phyloP scores from a whole-genome alignment of 768 basidiomycete genomes.

The Cystofilobasidium capitatum region DNA sequence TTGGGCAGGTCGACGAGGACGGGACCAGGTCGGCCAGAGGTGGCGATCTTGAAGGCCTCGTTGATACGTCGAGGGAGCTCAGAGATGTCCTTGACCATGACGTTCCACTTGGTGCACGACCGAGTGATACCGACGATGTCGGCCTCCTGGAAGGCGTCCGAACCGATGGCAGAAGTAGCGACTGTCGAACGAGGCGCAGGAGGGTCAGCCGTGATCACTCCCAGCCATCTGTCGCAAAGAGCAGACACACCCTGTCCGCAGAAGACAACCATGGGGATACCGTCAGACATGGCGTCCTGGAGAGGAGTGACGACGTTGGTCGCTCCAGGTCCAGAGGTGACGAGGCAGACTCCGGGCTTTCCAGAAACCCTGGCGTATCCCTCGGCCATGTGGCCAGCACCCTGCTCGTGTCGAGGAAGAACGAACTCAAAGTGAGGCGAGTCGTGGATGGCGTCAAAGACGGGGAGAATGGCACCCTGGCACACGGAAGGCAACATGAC shows the following conservation, averaged over 20 bases:
- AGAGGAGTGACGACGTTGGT: constrained; percentile 96
- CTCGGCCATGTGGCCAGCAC: constrained; percentile 98
- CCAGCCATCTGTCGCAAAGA: neutral
- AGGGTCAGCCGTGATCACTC: neutral
- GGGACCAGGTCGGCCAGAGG: constrained; percentile 90
- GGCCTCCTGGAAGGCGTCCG: constrained; percentile 97
- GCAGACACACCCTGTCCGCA: constrained; percentile 54
- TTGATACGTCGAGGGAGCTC: constrained; percentile 93
- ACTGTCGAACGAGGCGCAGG: constrained; percentile 42
- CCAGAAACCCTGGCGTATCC: constrained; percentile 97
- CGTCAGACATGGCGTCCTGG: constrained; percentile 94
- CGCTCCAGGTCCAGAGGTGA: constrained; percentile 94
- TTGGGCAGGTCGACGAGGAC: constrained; percentile 99
- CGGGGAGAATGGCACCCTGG: constrained; percentile 84
- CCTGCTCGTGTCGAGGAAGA: constrained; percentile 93
- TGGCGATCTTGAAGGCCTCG: constrained; percentile 98
- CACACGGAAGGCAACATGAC: neutral
- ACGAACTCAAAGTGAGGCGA: constrained; percentile 90
- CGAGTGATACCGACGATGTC: constrained; percentile 93
- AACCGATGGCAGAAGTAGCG: constrained; percentile 98
- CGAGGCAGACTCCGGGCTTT: constrained; percentile 92
- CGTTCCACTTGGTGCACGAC: constrained; percentile 98
- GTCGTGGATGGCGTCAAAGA: constrained; percentile 99
- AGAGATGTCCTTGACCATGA: constrained; percentile 95
- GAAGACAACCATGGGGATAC: constrained; percentile 89